Percentiles rank a stretch among this genome's conserved stretches.
Conservation (phyloP, 306 rosid genomes). For the Prosopis cineraria region DNA sequence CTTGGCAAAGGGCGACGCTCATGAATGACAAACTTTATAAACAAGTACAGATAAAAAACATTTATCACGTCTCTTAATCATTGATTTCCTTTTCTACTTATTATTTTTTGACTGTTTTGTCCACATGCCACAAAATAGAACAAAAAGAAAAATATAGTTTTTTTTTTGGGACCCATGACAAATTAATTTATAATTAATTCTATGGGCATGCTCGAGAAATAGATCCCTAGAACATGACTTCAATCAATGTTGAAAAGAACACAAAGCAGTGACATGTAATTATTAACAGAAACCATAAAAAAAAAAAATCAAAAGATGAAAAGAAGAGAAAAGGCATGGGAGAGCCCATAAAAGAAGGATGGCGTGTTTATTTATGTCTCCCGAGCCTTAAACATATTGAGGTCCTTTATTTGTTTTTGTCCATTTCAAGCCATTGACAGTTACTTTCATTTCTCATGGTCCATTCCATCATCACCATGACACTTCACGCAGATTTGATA, state of each 20-base stretch:
- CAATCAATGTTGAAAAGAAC: constrained; percentile 46
- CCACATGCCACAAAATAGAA: constrained; percentile 28
- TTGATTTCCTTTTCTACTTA: constrained; percentile 33
- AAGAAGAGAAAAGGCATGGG: constrained; percentile 36
- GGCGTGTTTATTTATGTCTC: constrained; percentile 70
- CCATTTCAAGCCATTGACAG: constrained; percentile 41
- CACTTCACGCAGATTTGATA: neutral
- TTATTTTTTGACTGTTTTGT: constrained; percentile 44
- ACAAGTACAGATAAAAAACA: neutral
- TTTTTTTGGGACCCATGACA: constrained; percentile 25
- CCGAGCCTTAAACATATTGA: constrained; percentile 48
- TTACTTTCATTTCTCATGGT: constrained; percentile 43
- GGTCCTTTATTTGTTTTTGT: constrained; percentile 49
- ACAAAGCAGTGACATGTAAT: constrained; percentile 43
- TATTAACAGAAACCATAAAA: constrained; percentile 33
- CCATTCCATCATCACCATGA: constrained; percentile 25
- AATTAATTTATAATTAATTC: constrained; percentile 5
- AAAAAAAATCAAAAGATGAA: constrained; percentile 28
- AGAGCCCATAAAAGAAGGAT: constrained; percentile 54
- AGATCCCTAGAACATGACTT: constrained; percentile 26
- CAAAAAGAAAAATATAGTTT: constrained; percentile 43
- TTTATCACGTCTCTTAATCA: constrained; percentile 37
- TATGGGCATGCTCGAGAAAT: constrained; percentile 33
- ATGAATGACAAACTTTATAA: constrained; percentile 11
- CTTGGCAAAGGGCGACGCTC: constrained; percentile 26